phyloP scores from a whole-genome alignment of 768 basidiomycete genomes.

The Suillus hirtellus region DNA sequence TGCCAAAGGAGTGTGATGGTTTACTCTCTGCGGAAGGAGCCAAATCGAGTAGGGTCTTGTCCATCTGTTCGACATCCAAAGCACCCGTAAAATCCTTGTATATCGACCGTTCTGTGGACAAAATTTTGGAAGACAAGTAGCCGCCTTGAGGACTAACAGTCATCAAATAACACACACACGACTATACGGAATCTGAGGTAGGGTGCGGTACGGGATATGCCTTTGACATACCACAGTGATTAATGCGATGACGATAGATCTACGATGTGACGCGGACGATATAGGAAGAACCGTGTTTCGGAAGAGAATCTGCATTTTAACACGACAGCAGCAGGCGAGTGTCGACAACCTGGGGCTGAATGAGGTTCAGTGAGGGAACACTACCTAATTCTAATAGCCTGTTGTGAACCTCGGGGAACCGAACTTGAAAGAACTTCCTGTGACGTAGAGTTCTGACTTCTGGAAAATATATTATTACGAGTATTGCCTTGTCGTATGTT shows the following conservation, averaged over 20 bases:
- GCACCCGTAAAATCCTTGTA: conserved; percentile 4
- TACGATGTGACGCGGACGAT: conserved; percentile 28
- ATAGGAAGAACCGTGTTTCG: conserved; percentile 25
- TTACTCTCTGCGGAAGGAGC: neutral
- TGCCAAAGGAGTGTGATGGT: conserved; percentile 5
- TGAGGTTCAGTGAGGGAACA: neutral
- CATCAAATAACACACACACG: conserved; percentile 24
- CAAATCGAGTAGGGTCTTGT: neutral
- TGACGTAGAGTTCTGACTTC: too few species aligned
- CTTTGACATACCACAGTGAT: conserved; percentile 24
- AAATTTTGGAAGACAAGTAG: conserved; percentile 4
- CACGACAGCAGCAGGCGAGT: neutral
- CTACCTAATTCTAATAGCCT: neutral
- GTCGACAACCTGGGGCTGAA: neutral
- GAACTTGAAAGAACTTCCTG: neutral
- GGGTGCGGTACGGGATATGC: neutral
- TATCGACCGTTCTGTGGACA: conserved; percentile 8
- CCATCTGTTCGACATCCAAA: neutral
- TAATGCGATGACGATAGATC: conserved; percentile 27
- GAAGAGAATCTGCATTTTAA: neutral
- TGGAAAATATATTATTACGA: neutral
- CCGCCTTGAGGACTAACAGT: conserved; percentile 8
- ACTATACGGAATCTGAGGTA: conserved; percentile 12
- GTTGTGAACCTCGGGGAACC: neutral
- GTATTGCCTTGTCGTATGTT: neutral